Percentiles rank a stretch among this genome's conserved stretches.
phyloP scores from a whole-genome alignment of 805 yeast species.

The Candida corydali region DNA sequence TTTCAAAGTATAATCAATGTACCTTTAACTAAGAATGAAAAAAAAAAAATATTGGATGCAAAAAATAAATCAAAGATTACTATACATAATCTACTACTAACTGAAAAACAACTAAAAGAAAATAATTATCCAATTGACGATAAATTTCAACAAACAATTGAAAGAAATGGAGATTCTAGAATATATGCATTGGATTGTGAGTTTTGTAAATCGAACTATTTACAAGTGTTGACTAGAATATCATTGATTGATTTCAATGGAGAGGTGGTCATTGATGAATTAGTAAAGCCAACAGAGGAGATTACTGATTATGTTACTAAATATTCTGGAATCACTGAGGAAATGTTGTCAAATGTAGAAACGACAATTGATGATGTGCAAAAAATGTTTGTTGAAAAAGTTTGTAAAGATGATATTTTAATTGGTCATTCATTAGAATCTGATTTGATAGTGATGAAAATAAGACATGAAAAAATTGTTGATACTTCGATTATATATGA shows the following conservation, averaged over 20 bases:
- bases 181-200: constrained; percentile 90
- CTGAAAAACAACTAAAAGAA: constrained; percentile 42
- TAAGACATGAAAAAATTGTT: constrained; percentile 69
- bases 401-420: constrained; percentile 58
- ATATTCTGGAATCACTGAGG: constrained; percentile 85
- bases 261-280: constrained; percentile 60
- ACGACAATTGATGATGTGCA: constrained; percentile 70
- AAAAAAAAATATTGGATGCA: constrained; percentile 30
- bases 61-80: constrained; percentile 35
- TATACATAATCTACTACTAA: constrained; percentile 52
- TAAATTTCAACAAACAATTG: constrained; percentile 3
- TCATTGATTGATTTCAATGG: constrained; percentile 66
- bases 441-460: constrained; percentile 66
- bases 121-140: constrained; percentile 60
- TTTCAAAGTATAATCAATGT: constrained; percentile 51
- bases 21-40: constrained; percentile 57
- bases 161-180: constrained; percentile 38
- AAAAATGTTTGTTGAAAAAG: constrained; percentile 39
- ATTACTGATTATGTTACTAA: constrained; percentile 78
- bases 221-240: constrained; percentile 70
- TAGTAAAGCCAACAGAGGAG: constrained; percentile 71
- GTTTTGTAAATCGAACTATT: constrained; percentile 68
- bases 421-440: constrained; percentile 90
- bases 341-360: constrained; percentile 55
- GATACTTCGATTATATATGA: constrained; percentile 79